Base-by-base conservation (phyloP, 352 stramenopile species). In the Globisporangium perplexum region DNA sequence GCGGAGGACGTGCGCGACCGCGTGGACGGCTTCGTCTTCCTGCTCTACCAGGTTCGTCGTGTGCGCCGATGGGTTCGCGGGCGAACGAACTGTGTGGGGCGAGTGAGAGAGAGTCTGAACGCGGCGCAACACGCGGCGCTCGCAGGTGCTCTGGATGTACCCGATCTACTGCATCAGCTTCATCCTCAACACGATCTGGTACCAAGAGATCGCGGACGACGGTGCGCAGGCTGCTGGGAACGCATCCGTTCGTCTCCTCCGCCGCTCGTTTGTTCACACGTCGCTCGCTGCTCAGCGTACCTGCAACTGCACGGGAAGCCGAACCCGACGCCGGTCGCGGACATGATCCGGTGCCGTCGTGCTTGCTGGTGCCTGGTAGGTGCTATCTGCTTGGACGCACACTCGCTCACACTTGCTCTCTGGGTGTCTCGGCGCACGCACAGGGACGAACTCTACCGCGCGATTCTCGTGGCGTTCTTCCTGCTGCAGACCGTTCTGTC, bases 81-180 rank as follows among this genome's bases (percentile, higher is more conserved):
- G n/a, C n/a, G n/a, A n/a, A n/a, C n/a, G n/a, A n/a, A n/a, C n/a
- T n/a, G n/a, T n/a, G n/a, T n/a, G n/a, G n/a, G n/a, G n/a, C n/a
- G n/a, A n/a, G n/a, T n/a, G n/a, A 12, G 12, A 12, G 41, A 11
- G n/a, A 26, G n/a, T 26, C 47, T 18, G 5, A 24, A 3, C 47
- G 3, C 4, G 39, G 7, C 15, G 33, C 33, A 17, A 39, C 11
- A 39, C 10, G 8, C 30, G 8, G 10, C 20, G n/a, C 22, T 24
- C 20, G 17, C 54, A 88, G 74, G 76, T 81, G 52, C 60, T 95
- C 28, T 95, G 84, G 84, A 95, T 95, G 83, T 95, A 95, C 60
- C 84, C 84, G 43, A 95, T 95, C 63, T 95, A 95, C 71, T 92
- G 80, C 69, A 91, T 95, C 64, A 95, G 84, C 66, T 95, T 95